phyloP scores from a whole-genome alignment of 192 early-diverging fungal genomes.

The Rhizoclosmatium globosum region DNA sequence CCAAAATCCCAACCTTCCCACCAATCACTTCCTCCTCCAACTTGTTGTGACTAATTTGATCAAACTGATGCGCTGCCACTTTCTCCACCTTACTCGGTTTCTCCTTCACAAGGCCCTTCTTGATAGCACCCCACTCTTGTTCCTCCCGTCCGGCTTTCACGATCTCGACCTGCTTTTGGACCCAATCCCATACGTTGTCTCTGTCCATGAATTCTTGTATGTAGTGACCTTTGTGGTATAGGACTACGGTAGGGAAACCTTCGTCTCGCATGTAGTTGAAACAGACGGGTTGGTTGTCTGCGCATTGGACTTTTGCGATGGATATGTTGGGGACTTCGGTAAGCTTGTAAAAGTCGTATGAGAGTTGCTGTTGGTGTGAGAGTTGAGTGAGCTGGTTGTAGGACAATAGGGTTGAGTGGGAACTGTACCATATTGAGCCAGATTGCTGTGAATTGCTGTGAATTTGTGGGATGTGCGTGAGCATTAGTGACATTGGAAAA shows the following conservation, averaged over 20 bases:
- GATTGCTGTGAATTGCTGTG: neutral
- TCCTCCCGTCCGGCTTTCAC: neutral
- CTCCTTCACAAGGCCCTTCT: slow-evolving; percentile 7
- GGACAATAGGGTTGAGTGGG: neutral
- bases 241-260: slow-evolving; percentile 23
- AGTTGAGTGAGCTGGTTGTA: neutral
- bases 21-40: slow-evolving; percentile 29
- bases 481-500: too few relatives aligned
- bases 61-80: neutral
- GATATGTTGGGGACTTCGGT: neutral
- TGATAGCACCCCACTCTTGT: neutral
- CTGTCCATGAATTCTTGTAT: slow-evolving; percentile 14
- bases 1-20: slow-evolving; percentile 9
- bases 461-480: neutral
- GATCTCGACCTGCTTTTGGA: neutral
- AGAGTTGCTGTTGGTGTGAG: neutral
- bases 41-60: slow-evolving; percentile 14
- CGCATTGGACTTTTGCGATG: slow-evolving; percentile 33
- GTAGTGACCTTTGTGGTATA: slow-evolving; percentile 21
- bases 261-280: slow-evolving; percentile 30
- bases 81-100: too few relatives aligned
- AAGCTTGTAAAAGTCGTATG: slow-evolving; percentile 15
- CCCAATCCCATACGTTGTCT: slow-evolving; percentile 20
- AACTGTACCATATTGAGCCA: neutral
- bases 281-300: slow-evolving; percentile 27